These are phyloP conservation scores for Sungouiozyma intestinalis DNA, from an alignment of 805 yeast genomes.

Conservation along the genomic window DNA sequence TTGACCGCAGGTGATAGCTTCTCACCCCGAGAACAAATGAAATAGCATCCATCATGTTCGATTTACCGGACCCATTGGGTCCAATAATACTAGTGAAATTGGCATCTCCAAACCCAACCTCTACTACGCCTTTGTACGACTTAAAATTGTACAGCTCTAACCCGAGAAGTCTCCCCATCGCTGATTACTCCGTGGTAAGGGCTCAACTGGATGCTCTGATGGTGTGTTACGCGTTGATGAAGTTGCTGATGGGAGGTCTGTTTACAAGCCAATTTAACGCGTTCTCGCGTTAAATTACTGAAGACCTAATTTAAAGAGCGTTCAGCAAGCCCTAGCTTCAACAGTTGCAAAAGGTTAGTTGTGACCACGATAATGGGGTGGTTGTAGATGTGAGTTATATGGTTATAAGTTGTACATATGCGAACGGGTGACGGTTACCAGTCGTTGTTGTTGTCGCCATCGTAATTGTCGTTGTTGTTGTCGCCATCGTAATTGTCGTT, in stretches of 20 bases:
- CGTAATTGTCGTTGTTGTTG: background rate
- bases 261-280: too few relatives aligned
- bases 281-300: too few relatives aligned
- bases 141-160: slow-evolving; percentile 80
- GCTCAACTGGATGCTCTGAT: background rate
- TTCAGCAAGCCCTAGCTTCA: background rate
- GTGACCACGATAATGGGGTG: too few relatives aligned
- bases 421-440: background rate
- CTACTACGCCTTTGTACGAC: slow-evolving; percentile 70
- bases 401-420: too few relatives aligned
- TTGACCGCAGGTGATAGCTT: slow-evolving; percentile 65
- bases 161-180: slow-evolving; percentile 76
- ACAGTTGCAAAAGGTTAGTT: too few relatives aligned
- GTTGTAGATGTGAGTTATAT: too few relatives aligned
- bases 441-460: background rate
- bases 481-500: background rate
- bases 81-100: slow-evolving; percentile 88
- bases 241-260: too few relatives aligned
- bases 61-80: slow-evolving; percentile 98
- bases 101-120: slow-evolving; percentile 73
- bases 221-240: background rate
- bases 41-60: slow-evolving; percentile 95
- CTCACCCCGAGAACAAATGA: slow-evolving; percentile 87
- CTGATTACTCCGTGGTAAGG: background rate
- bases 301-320: too few relatives aligned